Percentiles rank a stretch among this genome's conserved stretches.
Conservation (phyloP, 2,329 filamentous ascomycete species). For the Emmonsiellopsis sp. region DNA sequence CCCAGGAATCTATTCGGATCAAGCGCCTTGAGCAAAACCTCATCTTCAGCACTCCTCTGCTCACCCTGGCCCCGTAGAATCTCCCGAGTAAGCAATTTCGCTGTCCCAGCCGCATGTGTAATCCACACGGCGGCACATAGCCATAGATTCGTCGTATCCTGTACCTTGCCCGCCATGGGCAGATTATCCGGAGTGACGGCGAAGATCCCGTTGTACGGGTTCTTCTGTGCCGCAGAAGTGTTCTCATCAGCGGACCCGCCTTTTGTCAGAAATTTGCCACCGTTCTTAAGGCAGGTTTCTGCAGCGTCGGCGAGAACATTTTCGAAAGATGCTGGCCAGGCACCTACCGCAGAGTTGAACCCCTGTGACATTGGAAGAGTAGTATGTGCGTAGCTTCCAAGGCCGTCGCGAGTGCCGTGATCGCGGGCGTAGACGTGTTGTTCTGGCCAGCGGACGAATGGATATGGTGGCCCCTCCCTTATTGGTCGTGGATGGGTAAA, state of each 20-base stretch:
- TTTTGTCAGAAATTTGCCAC: constrained; percentile 8
- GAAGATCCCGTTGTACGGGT: constrained; percentile 25
- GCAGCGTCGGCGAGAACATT: constrained; percentile 12
- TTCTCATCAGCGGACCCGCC: constrained; percentile 2
- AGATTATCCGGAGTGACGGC: constrained; percentile 27
- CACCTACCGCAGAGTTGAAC: constrained; percentile 12
- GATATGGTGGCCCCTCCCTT: constrained; percentile 10
- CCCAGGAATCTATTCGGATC: constrained; percentile 19
- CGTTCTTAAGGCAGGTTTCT: constrained; percentile 3
- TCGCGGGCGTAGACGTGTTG: constrained; percentile 26
- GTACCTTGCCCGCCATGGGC: constrained; percentile 21
- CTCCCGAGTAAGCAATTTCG: constrained; percentile 15
- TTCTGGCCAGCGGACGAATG: constrained; percentile 29
- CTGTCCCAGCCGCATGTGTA: constrained; percentile 25
- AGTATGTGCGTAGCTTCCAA: constrained; percentile 25
- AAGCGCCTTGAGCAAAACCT: constrained; percentile 11
- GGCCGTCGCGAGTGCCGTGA: constrained; percentile 22
- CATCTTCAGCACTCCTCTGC: constrained; percentile 11
- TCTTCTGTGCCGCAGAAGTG: not conserved
- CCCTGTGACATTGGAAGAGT: constrained; percentile 15
- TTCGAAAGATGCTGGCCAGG: constrained; percentile 18
- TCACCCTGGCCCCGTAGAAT: constrained; percentile 5
- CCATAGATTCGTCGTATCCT: constrained; percentile 17
- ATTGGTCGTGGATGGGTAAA: constrained; percentile 14
- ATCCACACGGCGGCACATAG: constrained; percentile 27